A percentile compares a stretch with the other conserved stretches of the same genome.
Conservation (phyloP, 2,329 filamentous ascomycete species). For the Fusarium begoniae region DNA sequence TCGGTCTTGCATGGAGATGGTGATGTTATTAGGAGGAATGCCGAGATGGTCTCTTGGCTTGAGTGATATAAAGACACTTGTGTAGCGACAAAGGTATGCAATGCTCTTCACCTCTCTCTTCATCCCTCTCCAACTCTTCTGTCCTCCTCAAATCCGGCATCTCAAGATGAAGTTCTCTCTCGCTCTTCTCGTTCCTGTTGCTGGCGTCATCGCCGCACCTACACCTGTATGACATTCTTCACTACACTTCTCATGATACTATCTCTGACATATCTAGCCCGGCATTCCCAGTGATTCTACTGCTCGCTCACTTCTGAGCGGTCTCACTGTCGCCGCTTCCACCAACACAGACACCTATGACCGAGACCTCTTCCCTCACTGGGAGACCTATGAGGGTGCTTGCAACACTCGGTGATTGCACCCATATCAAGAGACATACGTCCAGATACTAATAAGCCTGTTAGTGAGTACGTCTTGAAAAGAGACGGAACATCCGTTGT, state of each 20-base stretch:
- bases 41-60: neutral
- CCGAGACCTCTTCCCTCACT: slow-evolving; percentile 76
- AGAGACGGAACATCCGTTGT: slow-evolving; percentile 74
- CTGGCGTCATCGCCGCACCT: slow-evolving; percentile 44
- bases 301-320: slow-evolving; percentile 66
- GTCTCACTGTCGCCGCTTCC: slow-evolving; percentile 65
- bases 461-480: slow-evolving; percentile 40
- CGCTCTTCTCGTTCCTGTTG: slow-evolving; percentile 38
- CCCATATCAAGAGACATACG: neutral
- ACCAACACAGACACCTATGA: slow-evolving; percentile 67
- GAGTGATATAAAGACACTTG: slow-evolving; percentile 19
- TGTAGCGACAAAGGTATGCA: neutral
- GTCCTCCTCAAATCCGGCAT: neutral
- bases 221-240: slow-evolving; percentile 38
- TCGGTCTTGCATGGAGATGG: neutral
- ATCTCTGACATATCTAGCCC: slow-evolving; percentile 47
- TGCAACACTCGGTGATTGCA: slow-evolving; percentile 72
- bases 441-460: slow-evolving; percentile 3
- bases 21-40: neutral
- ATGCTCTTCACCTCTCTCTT: neutral
- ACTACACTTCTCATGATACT: neutral
- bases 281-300: slow-evolving; percentile 68
- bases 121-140: neutral
- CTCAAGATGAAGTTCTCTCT: slow-evolving; percentile 47
- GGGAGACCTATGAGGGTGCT: slow-evolving; percentile 69